A percentile compares a stretch with the other conserved stretches of the same genome.
phyloP scores from a whole-genome alignment of 164 flowering plant species.

The Kingdonia uniflora region DNA sequence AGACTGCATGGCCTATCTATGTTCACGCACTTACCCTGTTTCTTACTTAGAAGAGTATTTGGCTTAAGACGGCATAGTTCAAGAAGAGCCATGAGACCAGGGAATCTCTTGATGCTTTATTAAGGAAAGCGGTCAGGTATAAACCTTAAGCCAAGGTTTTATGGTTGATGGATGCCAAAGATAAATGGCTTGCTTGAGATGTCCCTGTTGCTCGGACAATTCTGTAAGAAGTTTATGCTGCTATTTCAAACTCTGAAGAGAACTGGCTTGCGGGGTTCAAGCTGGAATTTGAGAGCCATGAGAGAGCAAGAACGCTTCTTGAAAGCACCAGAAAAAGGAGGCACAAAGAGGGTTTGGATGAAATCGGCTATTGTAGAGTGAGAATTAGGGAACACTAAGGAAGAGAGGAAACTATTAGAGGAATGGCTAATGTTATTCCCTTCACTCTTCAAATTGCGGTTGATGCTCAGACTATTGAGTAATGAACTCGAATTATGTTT shows the following conservation, averaged over 20 bases:
- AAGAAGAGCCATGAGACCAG: constrained; percentile 89
- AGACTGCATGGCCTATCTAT: constrained; percentile 92
- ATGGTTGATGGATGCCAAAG: constrained; percentile 97
- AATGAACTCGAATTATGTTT: no score
- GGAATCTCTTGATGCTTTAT: constrained; percentile 85
- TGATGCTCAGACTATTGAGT: no score
- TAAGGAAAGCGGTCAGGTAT: constrained; percentile 77
- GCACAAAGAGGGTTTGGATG: constrained; percentile 96
- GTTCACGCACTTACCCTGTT: constrained; percentile 84
- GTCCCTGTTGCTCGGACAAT: constrained; percentile 89
- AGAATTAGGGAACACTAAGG: constrained; percentile 60
- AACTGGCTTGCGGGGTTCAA: constrained; percentile 96
- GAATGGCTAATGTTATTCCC: constrained; percentile 69
- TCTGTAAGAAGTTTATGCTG: constrained; percentile 91
- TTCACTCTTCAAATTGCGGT: constrained; percentile 75
- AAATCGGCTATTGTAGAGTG: constrained; percentile 91
- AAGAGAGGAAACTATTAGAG: constrained; percentile 67
- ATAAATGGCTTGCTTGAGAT: constrained; percentile 98
- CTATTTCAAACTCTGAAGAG: constrained; percentile 91
- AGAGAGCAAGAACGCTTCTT: constrained; percentile 85
- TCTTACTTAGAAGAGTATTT: constrained; percentile 82
- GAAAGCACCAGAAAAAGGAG: constrained; percentile 84
- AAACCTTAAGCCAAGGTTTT: constrained; percentile 85
- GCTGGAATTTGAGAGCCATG: constrained; percentile 90
- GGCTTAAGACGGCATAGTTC: constrained; percentile 94